Evolutionary conservation across 345 rosid species (phyloP).

Genomic region (Rhizophora mangle): DNA sequence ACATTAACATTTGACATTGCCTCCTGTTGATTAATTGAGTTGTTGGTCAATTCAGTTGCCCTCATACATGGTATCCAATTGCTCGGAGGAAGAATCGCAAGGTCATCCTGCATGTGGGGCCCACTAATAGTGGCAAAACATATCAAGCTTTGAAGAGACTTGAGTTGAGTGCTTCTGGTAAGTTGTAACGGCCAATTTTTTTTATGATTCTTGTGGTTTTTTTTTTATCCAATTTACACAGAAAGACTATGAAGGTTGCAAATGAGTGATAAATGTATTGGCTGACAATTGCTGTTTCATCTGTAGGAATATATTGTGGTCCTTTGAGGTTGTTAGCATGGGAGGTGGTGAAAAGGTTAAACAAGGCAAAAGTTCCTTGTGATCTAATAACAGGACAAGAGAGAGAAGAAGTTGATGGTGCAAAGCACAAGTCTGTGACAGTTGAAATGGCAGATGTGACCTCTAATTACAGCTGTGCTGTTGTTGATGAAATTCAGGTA

Average conservation of each 20-base stretch:
- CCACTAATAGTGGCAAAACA: conserved; percentile 95
- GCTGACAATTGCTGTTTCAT: neutral
- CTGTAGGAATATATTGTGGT: conserved; percentile 86
- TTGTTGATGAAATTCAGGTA: conserved; percentile 92
- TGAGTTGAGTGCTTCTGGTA: conserved; percentile 78
- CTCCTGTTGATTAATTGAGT: conserved; percentile 8
- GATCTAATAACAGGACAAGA: conserved; percentile 93
- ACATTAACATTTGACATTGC: neutral
- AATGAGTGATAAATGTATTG: neutral
- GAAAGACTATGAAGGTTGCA: neutral
- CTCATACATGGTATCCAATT: conserved; percentile 81
- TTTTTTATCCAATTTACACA: neutral
- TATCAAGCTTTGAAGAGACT: conserved; percentile 72
- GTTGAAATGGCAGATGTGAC: conserved; percentile 93
- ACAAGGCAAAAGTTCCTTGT: conserved; percentile 83
- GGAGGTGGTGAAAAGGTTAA: conserved; percentile 88
- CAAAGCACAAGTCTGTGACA: conserved; percentile 84
- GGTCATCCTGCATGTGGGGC: conserved; percentile 84
- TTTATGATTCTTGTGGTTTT: neutral
- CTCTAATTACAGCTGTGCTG: conserved; percentile 66
- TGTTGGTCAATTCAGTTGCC: conserved; percentile 42
- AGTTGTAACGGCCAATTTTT: conserved; percentile 13
- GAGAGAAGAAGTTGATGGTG: conserved; percentile 77
- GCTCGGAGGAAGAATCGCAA: conserved; percentile 81
- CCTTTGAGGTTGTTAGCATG: conserved; percentile 93